Percentiles rank a stretch among this genome's conserved stretches.
Evolutionary conservation across 257 asterid species (phyloP).

Genomic region (Nicotiana tabacum): DNA sequence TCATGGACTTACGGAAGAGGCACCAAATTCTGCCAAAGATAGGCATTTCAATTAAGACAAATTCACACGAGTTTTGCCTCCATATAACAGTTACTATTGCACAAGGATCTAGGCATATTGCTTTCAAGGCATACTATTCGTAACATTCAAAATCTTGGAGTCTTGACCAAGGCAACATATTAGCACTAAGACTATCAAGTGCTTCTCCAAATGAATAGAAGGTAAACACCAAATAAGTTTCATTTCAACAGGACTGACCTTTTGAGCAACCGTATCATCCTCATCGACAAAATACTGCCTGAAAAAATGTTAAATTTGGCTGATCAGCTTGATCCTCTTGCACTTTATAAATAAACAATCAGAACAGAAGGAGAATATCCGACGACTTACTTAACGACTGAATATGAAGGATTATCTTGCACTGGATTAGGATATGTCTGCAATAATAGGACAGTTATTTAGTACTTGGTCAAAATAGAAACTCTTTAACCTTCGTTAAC

Average conservation of each 20-base stretch:
- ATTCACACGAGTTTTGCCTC: neutral
- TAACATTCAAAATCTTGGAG: too few relatives aligned
- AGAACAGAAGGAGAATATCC: neutral
- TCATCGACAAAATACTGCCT: conserved; percentile 85
- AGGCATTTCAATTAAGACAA: neutral
- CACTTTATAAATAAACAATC: neutral
- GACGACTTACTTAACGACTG: conserved; percentile 62
- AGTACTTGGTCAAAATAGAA: neutral
- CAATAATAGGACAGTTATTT: neutral
- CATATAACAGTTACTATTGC: neutral
- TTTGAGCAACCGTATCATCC: conserved; percentile 76
- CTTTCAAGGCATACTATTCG: neutral
- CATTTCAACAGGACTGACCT: conserved; percentile 38
- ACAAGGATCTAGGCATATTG: neutral
- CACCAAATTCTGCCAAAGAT: neutral
- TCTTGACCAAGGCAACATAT: neutral
- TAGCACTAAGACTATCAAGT: neutral
- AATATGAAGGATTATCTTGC: conserved; percentile 79
- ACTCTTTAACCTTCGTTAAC: neutral
- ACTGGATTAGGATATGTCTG: conserved; percentile 82
- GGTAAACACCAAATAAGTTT: neutral
- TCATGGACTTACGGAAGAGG: neutral
- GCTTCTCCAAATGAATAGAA: neutral
- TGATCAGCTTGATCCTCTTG: neutral
- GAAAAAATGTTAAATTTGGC: conserved; percentile 7